A percentile compares a stretch with the other conserved stretches of the same genome.
These are phyloP conservation scores for Ogataea nonfermentans DNA, from an alignment of 805 yeast species.

Conservation along the genomic window DNA sequence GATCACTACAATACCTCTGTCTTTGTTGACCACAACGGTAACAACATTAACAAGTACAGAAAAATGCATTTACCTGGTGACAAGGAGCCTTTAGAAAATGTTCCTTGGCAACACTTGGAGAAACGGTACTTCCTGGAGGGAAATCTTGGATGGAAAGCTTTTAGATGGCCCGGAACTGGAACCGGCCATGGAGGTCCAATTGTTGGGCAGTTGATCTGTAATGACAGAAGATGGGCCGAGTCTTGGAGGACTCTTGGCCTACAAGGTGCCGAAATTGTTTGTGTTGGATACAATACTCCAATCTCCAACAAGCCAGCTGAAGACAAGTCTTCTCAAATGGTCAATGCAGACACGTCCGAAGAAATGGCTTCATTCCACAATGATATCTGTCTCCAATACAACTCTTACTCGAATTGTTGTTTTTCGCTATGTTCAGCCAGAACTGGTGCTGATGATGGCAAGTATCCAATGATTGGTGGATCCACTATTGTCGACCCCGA, in stretches of 20 bases:
- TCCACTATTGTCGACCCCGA: conserved; percentile 38
- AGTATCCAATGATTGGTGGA: conserved; percentile 36
- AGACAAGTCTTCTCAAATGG: conserved; percentile 21
- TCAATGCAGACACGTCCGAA: conserved; percentile 28
- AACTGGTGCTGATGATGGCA: conserved; percentile 36
- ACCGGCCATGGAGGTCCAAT: conserved; percentile 32
- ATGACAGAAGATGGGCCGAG: conserved; percentile 42
- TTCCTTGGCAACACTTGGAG: conserved; percentile 37
- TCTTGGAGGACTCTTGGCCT: conserved; percentile 39
- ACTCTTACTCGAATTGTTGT: conserved; percentile 35
- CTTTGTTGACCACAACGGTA: conserved; percentile 34
- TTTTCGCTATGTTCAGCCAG: conserved; percentile 37
- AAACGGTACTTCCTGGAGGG: conserved; percentile 39
- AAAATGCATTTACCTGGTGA: conserved; percentile 40
- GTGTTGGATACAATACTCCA: conserved; percentile 38
- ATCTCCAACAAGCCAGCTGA: conserved; percentile 33
- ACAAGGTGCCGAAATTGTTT: conserved; percentile 37
- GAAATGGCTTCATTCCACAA: conserved; percentile 34
- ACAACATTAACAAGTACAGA: conserved; percentile 34
- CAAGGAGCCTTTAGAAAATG: conserved; percentile 33
- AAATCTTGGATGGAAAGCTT: conserved; percentile 37
- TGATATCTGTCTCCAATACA: conserved; percentile 34
- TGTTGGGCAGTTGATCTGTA: conserved; percentile 38
- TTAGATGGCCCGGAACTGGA: conserved; percentile 35
- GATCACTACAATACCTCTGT: conserved; percentile 37